A percentile compares a stretch with the other conserved stretches of the same genome.
phyloP scores from a whole-genome alignment of 1,284 basidiomycete species.

The Microbotryum intermedium region DNA sequence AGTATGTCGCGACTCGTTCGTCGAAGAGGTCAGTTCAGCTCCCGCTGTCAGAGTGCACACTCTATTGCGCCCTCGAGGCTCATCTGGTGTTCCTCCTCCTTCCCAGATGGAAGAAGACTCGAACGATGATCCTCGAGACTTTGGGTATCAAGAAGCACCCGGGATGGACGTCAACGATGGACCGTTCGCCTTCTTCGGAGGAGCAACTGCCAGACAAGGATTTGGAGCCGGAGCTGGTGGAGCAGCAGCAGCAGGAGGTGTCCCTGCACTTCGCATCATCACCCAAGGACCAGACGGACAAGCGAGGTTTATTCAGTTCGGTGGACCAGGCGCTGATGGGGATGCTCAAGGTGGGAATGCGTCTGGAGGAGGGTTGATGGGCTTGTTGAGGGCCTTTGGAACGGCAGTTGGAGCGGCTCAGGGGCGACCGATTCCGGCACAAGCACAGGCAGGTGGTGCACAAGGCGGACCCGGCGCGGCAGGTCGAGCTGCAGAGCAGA shows the following conservation, averaged over 20 bases:
- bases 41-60: background rate
- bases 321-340: background rate
- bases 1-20: conserved; percentile 8
- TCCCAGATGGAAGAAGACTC: conserved; percentile 2
- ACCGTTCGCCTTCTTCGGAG: background rate
- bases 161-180: background rate
- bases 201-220: background rate
- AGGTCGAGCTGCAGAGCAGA: background rate
- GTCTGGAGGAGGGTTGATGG: background rate
- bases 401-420: background rate
- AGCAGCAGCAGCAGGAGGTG: background rate
- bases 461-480: background rate
- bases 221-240: background rate
- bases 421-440: background rate
- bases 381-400: background rate
- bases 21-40: conserved; percentile 15
- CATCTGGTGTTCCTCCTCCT: background rate
- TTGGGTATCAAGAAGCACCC: conserved; percentile 20
- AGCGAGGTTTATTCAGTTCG: background rate
- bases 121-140: conserved; percentile 23
- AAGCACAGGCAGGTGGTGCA: conserved; percentile 2
- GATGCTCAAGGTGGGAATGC: background rate
- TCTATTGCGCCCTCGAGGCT: background rate
- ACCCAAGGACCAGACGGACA: background rate
- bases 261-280: background rate